A percentile compares a stretch with the other conserved stretches of the same genome.
phyloP scores from a whole-genome alignment of 257 asterid species.

The Pogostemon cablin region DNA sequence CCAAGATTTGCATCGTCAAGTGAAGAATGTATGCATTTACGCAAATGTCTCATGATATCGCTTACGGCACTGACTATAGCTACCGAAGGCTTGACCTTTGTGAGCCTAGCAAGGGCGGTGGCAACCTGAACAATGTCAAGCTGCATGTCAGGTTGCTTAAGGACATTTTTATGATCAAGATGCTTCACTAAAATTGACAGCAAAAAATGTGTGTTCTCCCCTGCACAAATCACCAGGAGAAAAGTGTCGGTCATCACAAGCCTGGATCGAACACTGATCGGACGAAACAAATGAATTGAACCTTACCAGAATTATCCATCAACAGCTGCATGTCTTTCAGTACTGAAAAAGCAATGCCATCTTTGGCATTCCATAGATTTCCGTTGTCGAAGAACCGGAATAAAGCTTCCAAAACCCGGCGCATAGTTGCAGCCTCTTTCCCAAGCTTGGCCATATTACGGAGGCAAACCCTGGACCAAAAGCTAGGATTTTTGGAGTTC shows the following conservation, averaged over 20 bases:
- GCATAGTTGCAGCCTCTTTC: constrained; percentile 91
- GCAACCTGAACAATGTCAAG: constrained; percentile 82
- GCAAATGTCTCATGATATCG: constrained; percentile 88
- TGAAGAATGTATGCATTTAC: constrained; percentile 85
- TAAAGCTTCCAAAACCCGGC: constrained; percentile 90
- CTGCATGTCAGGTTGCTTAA: constrained; percentile 82
- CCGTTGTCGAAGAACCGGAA: constrained; percentile 85
- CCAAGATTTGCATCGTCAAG: constrained; percentile 75
- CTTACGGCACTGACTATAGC: constrained; percentile 84
- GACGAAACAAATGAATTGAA: constrained; percentile 21
- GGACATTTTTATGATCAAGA: constrained; percentile 85
- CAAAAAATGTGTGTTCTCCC: constrained; percentile 81
- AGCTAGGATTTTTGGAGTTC: constrained; percentile 68
- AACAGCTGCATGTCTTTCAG: constrained; percentile 83
- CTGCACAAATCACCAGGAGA: constrained; percentile 49
- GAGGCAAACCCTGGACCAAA: constrained; percentile 90
- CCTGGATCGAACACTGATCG: neutral
- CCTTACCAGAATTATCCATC: constrained; percentile 82
- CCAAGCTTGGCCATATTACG: constrained; percentile 91
- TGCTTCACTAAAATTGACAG: constrained; percentile 88
- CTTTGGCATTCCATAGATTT: constrained; percentile 68
- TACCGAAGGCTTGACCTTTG: constrained; percentile 67
- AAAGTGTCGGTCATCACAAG: neutral
- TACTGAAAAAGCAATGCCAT: constrained; percentile 84
- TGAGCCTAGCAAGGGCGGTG: constrained; percentile 67